Percentiles rank a stretch among this genome's conserved stretches.
These are phyloP conservation scores for Casaregolazyma suthepensis DNA, from an alignment of 1,139 yeast species.

Conservation along the genomic window DNA sequence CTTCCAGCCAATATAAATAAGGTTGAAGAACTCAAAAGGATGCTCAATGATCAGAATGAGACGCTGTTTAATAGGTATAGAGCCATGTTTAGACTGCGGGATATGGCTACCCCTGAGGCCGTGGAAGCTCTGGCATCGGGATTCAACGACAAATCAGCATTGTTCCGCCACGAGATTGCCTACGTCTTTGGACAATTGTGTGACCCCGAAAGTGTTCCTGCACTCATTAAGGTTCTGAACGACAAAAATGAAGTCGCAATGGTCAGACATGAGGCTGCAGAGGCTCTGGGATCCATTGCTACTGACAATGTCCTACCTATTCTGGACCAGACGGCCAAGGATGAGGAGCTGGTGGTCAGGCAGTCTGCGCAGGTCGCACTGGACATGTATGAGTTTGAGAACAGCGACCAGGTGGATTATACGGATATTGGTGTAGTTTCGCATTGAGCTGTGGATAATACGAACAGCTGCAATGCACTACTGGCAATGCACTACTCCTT, in stretches of 20 bases:
- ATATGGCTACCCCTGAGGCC: constrained; percentile 89
- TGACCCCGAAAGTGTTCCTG: constrained; percentile 88
- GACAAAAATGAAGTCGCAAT: constrained; percentile 83
- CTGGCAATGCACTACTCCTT: too few relatives aligned
- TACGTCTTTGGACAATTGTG: constrained; percentile 97
- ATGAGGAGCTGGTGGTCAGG: constrained; percentile 82
- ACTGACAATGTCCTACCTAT: constrained; percentile 95
- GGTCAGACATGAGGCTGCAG: constrained; percentile 99
- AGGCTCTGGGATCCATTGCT: constrained; percentile 94
- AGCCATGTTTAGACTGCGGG: constrained; percentile 97
- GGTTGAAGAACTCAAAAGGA: constrained; percentile 56
- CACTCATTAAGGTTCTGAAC: constrained; percentile 73
- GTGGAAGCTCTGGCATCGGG: constrained; percentile 89
- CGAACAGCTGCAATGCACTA: too few relatives aligned
- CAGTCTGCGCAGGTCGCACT: constrained; percentile 95
- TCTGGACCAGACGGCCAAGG: constrained; percentile 69
- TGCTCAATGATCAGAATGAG: constrained; percentile 68
- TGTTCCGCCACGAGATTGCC: constrained; percentile 96
- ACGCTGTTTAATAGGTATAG: constrained; percentile 92
- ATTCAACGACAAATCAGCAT: constrained; percentile 81
- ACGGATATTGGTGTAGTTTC: constrained; percentile 36
- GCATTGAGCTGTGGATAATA: background rate
- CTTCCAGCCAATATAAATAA: constrained; percentile 51
- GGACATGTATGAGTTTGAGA: constrained; percentile 96
- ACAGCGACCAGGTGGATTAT: constrained; percentile 77